Evolutionary conservation across 2,329 filamentous ascomycete genomes (phyloP), one percentile per base, ranked within the genome.

Genomic region (Sporothrix euskadiensis): DNA sequence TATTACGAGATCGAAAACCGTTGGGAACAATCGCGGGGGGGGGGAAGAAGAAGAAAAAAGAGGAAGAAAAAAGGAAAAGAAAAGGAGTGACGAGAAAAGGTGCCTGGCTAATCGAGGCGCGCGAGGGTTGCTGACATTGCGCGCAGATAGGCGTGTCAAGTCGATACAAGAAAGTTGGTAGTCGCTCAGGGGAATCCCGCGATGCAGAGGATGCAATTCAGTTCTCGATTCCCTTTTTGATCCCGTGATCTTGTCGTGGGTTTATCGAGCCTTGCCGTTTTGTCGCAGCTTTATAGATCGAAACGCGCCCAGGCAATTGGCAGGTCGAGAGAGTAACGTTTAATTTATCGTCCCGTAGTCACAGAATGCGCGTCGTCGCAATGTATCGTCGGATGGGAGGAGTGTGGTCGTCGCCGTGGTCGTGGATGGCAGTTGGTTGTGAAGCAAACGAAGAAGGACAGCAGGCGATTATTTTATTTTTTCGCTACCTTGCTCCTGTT

Each of bases 41-140:
- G n/a, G n/a, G n/a, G n/a, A n/a, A n/a, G n/a, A n/a, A n/a, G n/a
- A n/a, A n/a, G n/a, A n/a, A n/a, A 7, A n/a, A 8, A 39, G 63
- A 9, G 5, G 65, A 35, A 10, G 30, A 41, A 12, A 16, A 47
- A 16, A 12, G 65, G 4, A 32, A 19, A 14, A 14, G 12, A 22
- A 16, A 35, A 72, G 12, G n/a, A 35, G 57, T 14, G 32, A 35
- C 19, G 8, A 10, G 19, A 71, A 71, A 61, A 35, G 47, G 30
- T 52, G 66, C 66, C 59, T 19, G 35, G 71, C 57, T 65, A 66
- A 44, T 56, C 59, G 71, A 72, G 59, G 59, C 59, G 22, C 71
- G 57, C 59, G 47, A 30, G 59, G 44, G 49, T n/a, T n/a, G 57
- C 57, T 41, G 59, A 63, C 71, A 72, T 72, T 41, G 59, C 26